These are phyloP conservation scores for Arctium minus DNA, from an alignment of 129 eudicot species.

Conservation along the genomic window DNA sequence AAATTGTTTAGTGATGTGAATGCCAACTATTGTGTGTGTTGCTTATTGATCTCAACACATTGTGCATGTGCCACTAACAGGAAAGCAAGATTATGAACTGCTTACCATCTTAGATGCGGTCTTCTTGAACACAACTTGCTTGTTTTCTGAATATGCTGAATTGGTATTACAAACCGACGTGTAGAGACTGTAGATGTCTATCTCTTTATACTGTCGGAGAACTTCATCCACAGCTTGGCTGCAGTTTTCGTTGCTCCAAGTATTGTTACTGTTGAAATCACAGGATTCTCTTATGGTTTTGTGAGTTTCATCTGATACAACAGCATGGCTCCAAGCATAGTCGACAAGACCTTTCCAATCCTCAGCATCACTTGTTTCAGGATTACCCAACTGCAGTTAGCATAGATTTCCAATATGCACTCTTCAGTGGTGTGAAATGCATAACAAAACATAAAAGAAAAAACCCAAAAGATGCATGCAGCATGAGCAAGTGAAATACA, in stretches of 20 bases:
- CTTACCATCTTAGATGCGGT: constrained; percentile 69
- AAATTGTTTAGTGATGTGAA: too few species aligned
- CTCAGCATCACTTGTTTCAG: constrained; percentile 87
- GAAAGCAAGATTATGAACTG: not conserved
- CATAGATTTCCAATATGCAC: not conserved
- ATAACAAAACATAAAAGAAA: not conserved
- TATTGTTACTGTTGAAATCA: constrained; percentile 64
- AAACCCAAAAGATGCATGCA: not conserved
- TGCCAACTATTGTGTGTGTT: too few species aligned
- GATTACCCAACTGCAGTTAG: constrained; percentile 71
- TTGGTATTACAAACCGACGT: constrained; percentile 71
- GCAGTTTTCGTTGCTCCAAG: constrained; percentile 70
- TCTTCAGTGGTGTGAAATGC: not conserved
- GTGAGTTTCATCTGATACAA: constrained; percentile 94
- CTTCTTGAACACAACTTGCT: constrained; percentile 40
- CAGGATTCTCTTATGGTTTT: constrained; percentile 66
- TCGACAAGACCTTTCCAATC: constrained; percentile 92
- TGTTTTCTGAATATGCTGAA: constrained; percentile 41
- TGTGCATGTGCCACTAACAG: too few species aligned
- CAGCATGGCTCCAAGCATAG: constrained; percentile 98
- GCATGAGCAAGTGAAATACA: too few species aligned
- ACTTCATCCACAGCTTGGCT: constrained; percentile 63
- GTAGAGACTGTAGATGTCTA: constrained; percentile 86
- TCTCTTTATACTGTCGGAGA: constrained; percentile 66
- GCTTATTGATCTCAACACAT: too few species aligned